Evolutionary conservation across 2,329 filamentous ascomycete species (phyloP).

Genomic region (Albifimbria verrucaria): DNA sequence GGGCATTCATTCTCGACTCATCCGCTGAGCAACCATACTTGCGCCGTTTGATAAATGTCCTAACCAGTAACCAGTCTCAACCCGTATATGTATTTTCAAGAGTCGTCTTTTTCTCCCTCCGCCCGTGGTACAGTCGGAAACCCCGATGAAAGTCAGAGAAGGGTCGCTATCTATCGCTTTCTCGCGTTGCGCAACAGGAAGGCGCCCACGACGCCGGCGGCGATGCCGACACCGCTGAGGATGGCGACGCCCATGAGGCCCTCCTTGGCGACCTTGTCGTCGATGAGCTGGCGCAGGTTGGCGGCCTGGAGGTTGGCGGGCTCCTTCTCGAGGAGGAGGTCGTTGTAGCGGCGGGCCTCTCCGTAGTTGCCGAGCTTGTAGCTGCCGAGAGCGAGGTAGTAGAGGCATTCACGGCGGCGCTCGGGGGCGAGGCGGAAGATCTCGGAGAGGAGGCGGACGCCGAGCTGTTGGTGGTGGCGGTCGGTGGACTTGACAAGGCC

Average conservation of each 20-base stretch:
- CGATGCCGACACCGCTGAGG: constrained; percentile 86
- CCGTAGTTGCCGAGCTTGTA: constrained; percentile 98
- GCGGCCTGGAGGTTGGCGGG: constrained; percentile 86
- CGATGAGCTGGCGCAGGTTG: constrained; percentile 82
- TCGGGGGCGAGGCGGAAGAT: constrained; percentile 95
- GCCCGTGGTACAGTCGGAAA: neutral
- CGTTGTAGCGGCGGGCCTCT: constrained; percentile 92
- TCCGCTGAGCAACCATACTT: neutral
- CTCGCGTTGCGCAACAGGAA: constrained; percentile 76
- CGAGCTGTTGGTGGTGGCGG: constrained; percentile 86
- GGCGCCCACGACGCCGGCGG: constrained; percentile 87
- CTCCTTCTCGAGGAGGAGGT: constrained; percentile 85
- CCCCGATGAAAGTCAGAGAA: too few species aligned
- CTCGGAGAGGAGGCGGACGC: constrained; percentile 88
- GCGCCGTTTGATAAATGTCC: neutral
- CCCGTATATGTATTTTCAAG: neutral
- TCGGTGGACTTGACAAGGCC: constrained; percentile 90
- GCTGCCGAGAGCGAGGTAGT: constrained; percentile 95
- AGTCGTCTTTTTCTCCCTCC: neutral
- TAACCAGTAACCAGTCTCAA: neutral
- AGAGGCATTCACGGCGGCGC: constrained; percentile 93
- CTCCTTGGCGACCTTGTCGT: constrained; percentile 94
- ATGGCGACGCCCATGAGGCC: constrained; percentile 93
- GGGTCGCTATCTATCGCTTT: constrained; percentile 42
- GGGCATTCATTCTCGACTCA: neutral